Evolutionary conservation across 2,329 filamentous ascomycete species (phyloP).

Genomic region (Scedosporium apiospermum): DNA sequence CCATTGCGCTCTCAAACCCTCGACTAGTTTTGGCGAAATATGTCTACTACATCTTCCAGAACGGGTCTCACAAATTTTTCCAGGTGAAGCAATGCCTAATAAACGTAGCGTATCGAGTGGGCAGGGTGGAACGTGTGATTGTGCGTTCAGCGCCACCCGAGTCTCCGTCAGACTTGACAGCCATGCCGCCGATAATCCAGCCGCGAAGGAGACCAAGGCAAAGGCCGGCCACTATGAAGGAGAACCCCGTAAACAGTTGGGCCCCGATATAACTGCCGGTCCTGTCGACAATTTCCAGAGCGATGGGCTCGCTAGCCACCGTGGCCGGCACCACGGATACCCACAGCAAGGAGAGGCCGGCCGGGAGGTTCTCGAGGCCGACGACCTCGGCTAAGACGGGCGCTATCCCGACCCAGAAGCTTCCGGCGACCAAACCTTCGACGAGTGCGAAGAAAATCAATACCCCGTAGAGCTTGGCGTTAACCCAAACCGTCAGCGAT

Average conservation of each 20-base stretch:
- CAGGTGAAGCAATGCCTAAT: too few relatives aligned
- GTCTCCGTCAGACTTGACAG: neutral
- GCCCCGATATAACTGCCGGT: conserved; percentile 39
- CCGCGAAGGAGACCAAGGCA: conserved; percentile 10
- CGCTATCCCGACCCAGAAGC: conserved; percentile 59
- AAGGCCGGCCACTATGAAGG: conserved; percentile 42
- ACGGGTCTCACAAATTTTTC: too few relatives aligned
- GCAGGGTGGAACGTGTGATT: too few relatives aligned
- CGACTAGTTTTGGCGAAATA: too few relatives aligned
- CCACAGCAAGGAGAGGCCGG: conserved; percentile 64
- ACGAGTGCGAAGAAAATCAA: conserved; percentile 63
- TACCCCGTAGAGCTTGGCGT: conserved; percentile 52
- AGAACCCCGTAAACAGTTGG: conserved; percentile 50
- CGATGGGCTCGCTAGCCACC: conserved; percentile 60
- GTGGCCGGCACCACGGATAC: conserved; percentile 59
- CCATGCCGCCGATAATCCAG: neutral
- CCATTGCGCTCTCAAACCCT: too few relatives aligned
- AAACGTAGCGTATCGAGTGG: too few relatives aligned
- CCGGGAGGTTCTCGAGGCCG: conserved; percentile 58
- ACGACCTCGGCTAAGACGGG: conserved; percentile 68
- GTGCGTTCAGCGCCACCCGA: too few relatives aligned
- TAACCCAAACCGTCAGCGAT: conserved; percentile 63
- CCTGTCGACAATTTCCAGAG: conserved; percentile 39
- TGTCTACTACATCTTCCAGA: too few relatives aligned
- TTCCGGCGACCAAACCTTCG: conserved; percentile 61